Base-by-base conservation (phyloP, 805 yeast species). In the Debaryomyces prosopidis region DNA sequence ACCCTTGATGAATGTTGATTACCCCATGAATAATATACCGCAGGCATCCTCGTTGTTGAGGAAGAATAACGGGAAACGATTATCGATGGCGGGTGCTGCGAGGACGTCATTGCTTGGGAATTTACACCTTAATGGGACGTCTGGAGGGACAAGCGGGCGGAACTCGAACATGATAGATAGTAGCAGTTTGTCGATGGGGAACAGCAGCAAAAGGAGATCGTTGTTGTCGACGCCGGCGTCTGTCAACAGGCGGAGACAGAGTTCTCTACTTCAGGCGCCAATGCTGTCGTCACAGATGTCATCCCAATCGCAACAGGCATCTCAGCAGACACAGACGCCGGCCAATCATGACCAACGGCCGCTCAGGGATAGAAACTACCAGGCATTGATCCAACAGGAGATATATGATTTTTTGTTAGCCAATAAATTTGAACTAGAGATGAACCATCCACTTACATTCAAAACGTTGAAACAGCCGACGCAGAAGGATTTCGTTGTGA, bases 401-500 rank as follows among this genome's bases (percentile, higher is more conserved):
- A 76, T 89, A 14, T 78, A 76, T 57, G 84, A 82, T 23, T 91
- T 80, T 60, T 66, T 90, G 42, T 67, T 75, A 4, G 66, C 71
- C 8, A 80, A 85, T 60, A 79, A 80, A 58, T 90, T 87, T 63
- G 96, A 87, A 57, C 68, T 80, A 30, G 92, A 86, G 47, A 84
- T 82, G 73, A 84, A 82, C 53, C 88, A 85, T 51, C 79, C 88
- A 3, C 64, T 90, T 16, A 76, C 87, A 2, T 69, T 75, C 8
- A 83, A 81, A 58, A 80, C 89, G 2, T 69, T 90, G 46, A 77
- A 71, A 52, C 81, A 76, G 51, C 97, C 97, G 14, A 89, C 96
- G 0, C 97, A 90, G 58, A 87, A 86, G 58, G 96, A 88, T 53
- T 90, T 90, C 62, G 82, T 81, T 6, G 59, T 78, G 36, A 81